phyloP scores from a whole-genome alignment of 2,329 filamentous ascomycete species.

The Macrophomina phaseolina region DNA sequence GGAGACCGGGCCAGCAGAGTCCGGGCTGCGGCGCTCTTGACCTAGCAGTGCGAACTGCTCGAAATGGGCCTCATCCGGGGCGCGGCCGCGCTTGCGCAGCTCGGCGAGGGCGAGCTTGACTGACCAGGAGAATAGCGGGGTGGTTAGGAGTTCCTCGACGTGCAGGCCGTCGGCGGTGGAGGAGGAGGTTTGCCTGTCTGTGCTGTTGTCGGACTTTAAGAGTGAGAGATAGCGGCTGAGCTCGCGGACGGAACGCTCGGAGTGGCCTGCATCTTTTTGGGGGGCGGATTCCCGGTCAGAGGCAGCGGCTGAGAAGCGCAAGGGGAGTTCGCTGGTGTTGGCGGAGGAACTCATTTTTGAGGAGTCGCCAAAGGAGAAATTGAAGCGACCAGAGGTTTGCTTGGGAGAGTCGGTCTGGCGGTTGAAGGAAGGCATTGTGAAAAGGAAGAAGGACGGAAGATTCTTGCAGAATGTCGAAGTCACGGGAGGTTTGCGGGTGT shows the following conservation, averaged over 20 bases:
- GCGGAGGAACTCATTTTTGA: background rate
- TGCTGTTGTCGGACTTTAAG: background rate
- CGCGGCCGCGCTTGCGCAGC: constrained; percentile 2
- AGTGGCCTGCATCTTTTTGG: background rate
- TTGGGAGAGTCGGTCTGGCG: constrained; percentile 8
- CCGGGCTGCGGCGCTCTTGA: constrained; percentile 4
- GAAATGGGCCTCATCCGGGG: constrained; percentile 3
- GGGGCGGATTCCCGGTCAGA: constrained; percentile 1
- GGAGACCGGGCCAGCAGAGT: background rate
- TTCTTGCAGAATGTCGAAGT: background rate
- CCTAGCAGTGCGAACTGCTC: constrained; percentile 25
- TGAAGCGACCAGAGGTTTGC: background rate
- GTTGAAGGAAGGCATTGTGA: constrained; percentile 8
- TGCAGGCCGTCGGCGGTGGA: background rate
- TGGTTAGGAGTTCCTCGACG: constrained; percentile 17
- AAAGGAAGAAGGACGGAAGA: background rate
- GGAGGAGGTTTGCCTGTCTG: background rate
- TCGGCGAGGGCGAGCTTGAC: constrained; percentile 15
- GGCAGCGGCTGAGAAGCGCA: background rate
- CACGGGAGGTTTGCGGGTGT: background rate
- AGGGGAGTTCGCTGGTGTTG: background rate
- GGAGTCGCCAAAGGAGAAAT: background rate
- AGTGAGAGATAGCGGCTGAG: constrained; percentile 10
- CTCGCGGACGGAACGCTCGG: constrained; percentile 16
- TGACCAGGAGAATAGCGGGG: constrained; percentile 25